Conservation (phyloP, 2,329 filamentous ascomycete species). For the Herpotrichia juniperi region DNA sequence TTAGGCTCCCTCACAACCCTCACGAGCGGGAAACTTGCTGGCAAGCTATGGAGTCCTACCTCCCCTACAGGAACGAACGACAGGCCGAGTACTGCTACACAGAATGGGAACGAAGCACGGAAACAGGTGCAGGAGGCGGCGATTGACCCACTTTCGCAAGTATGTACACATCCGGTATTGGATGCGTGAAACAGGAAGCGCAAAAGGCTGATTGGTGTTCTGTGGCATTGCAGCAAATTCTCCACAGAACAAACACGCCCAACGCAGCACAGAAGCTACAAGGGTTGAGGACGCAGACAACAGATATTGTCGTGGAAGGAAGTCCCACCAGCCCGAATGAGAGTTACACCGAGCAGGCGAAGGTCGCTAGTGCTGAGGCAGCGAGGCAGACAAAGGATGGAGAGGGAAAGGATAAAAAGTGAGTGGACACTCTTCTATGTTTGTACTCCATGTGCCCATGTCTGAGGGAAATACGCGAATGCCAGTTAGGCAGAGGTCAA, state of each 20-base stretch:
- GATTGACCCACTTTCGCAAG: constrained; percentile 72
- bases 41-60: constrained; percentile 32
- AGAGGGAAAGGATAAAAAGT: constrained; percentile 50
- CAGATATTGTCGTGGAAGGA: constrained; percentile 37
- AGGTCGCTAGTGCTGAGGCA: constrained; percentile 29
- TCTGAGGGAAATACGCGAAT: neutral
- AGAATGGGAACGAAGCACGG: constrained; percentile 24
- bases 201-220: constrained; percentile 8
- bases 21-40: constrained; percentile 32
- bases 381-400: constrained; percentile 31
- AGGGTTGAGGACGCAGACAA: constrained; percentile 53
- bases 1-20: constrained; percentile 26
- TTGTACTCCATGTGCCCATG: neutral
- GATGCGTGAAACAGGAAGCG: constrained; percentile 1
- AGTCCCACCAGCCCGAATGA: constrained; percentile 53
- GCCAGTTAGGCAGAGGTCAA: too few relatives aligned
- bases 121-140: constrained; percentile 46
- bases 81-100: constrained; percentile 7
- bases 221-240: constrained; percentile 53
- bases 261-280: constrained; percentile 64
- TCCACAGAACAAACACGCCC: constrained; percentile 71
- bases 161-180: constrained; percentile 51
- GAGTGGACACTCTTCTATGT: constrained; percentile 26
- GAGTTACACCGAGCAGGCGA: constrained; percentile 52
- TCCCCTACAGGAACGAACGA: constrained; percentile 17